phyloP scores from a whole-genome alignment of 495 filamentous ascomycete species.

The Penicillium odoratum region DNA sequence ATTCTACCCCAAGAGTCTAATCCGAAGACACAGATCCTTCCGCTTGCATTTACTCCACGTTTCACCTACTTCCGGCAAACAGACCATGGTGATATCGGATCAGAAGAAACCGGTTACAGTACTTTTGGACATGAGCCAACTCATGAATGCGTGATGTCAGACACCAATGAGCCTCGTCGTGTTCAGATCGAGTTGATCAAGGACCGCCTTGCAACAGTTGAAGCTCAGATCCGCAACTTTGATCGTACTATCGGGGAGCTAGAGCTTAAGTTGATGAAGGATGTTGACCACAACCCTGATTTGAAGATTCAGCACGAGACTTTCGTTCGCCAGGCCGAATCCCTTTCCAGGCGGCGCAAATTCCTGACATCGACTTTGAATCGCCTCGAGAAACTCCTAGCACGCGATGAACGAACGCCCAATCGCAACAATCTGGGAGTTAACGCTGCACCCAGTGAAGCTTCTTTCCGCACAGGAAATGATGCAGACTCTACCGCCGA shows the following conservation, averaged over 20 bases:
- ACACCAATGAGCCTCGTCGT: conserved; percentile 85
- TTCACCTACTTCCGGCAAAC: conserved; percentile 98
- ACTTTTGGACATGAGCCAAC: conserved; percentile 89
- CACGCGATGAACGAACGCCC: conserved; percentile 35
- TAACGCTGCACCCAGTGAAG: conserved; percentile 44
- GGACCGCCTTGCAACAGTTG: conserved; percentile 73
- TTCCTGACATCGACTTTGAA: conserved; percentile 76
- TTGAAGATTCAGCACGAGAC: conserved; percentile 62
- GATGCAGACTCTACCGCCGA: conserved; percentile 49
- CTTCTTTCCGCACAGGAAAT: conserved; percentile 41
- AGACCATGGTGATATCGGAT: conserved; percentile 73
- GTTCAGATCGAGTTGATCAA: conserved; percentile 87
- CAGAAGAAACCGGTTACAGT: conserved; percentile 72
- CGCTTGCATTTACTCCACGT: conserved; percentile 84
- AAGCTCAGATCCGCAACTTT: conserved; percentile 73
- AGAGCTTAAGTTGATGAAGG: conserved; percentile 58
- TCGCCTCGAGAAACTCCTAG: conserved; percentile 60
- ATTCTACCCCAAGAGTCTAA: conserved; percentile 87
- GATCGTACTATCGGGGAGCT: conserved; percentile 63
- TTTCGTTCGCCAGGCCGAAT: conserved; percentile 67
- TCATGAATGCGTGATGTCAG: conserved; percentile 92
- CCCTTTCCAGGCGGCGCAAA: conserved; percentile 68
- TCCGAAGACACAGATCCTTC: conserved; percentile 89
- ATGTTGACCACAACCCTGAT: conserved; percentile 52
- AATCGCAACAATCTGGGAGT: conserved; percentile 28